These are phyloP conservation scores for Wallacemonas sp. DNA, from an alignment of 208 protist species.

Conservation along the genomic window DNA sequence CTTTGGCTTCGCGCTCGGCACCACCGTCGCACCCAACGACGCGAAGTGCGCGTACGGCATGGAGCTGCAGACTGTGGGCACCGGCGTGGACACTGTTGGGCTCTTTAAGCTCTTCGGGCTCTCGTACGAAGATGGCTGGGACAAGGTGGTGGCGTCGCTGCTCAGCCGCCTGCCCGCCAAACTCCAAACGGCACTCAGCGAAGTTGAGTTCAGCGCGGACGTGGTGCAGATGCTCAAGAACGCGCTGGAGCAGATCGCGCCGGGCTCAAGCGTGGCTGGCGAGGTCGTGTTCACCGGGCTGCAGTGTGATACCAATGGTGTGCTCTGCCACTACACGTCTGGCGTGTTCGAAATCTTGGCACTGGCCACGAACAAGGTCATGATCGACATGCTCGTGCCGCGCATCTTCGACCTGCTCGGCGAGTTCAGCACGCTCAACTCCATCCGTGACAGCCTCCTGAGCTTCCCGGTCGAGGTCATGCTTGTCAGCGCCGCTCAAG, in stretches of 20 bases:
- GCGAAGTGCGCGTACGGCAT: constrained; percentile 9
- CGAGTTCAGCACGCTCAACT: neutral
- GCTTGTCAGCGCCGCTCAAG: neutral
- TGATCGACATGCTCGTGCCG: constrained; percentile 9
- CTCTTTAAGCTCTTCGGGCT: neutral
- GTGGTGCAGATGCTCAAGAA: neutral
- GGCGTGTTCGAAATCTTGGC: neutral
- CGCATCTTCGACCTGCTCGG: neutral
- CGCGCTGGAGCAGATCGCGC: constrained; percentile 5
- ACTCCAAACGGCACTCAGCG: neutral
- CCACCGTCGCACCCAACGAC: constrained; percentile 1
- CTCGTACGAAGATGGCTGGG: constrained; percentile 3
- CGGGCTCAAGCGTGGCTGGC: neutral
- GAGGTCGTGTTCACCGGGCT: constrained; percentile 7
- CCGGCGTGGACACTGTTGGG: neutral
- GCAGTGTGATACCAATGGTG: neutral
- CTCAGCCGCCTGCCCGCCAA: neutral
- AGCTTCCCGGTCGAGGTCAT: neutral
- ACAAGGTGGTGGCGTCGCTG: constrained; percentile 2
- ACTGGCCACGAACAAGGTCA: neutral
- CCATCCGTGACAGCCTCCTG: neutral
- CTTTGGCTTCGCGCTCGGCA: constrained; percentile 4
- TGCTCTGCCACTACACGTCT: neutral
- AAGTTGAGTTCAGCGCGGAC: constrained; percentile 4
- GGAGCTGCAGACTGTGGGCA: neutral